A percentile compares a stretch with the other conserved stretches of the same genome.
Conservation (phyloP, 2,329 filamentous ascomycete species). For the Penicillium brasilianum region DNA sequence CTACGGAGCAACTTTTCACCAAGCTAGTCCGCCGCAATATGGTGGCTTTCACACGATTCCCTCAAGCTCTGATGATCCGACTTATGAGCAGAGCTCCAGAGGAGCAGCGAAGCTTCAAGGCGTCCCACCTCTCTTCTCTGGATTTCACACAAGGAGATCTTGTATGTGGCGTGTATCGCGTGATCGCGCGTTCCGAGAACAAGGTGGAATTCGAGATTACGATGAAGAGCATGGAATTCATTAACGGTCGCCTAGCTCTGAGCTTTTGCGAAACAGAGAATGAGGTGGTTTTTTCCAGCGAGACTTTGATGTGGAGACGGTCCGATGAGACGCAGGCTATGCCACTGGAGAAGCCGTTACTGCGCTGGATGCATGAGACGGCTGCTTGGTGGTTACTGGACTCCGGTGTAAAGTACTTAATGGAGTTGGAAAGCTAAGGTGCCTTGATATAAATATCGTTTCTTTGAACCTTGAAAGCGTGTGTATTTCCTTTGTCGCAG, state of each 20-base stretch:
- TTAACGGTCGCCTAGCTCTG: conserved; percentile 34
- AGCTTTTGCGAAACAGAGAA: conserved; percentile 26
- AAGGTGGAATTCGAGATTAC: conserved; percentile 41
- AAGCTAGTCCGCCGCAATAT: conserved; percentile 42
- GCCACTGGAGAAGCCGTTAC: conserved; percentile 37
- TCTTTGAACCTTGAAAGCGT: neutral
- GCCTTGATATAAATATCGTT: neutral
- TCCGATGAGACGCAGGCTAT: conserved; percentile 26
- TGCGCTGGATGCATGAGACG: conserved; percentile 41
- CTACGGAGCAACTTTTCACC: conserved; percentile 32
- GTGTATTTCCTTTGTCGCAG: neutral
- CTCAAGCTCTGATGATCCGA: conserved; percentile 37
- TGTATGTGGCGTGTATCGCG: conserved; percentile 40
- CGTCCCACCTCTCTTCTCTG: conserved; percentile 32
- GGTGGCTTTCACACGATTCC: conserved; percentile 38
- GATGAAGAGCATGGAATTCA: conserved; percentile 21
- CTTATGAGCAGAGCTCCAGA: conserved; percentile 25
- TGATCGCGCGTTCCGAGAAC: conserved; percentile 29
- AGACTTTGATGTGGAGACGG: conserved; percentile 40
- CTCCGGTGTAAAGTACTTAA: conserved; percentile 40
- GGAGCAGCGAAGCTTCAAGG: conserved; percentile 31
- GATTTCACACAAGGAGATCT: conserved; percentile 39
- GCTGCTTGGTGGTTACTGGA: conserved; percentile 45
- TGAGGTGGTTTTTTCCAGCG: conserved; percentile 33
- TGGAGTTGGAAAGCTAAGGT: conserved; percentile 24